These are phyloP conservation scores for Penicillium sp. DNA, from an alignment of 2,329 filamentous ascomycete genomes.

Conservation along the genomic window DNA sequence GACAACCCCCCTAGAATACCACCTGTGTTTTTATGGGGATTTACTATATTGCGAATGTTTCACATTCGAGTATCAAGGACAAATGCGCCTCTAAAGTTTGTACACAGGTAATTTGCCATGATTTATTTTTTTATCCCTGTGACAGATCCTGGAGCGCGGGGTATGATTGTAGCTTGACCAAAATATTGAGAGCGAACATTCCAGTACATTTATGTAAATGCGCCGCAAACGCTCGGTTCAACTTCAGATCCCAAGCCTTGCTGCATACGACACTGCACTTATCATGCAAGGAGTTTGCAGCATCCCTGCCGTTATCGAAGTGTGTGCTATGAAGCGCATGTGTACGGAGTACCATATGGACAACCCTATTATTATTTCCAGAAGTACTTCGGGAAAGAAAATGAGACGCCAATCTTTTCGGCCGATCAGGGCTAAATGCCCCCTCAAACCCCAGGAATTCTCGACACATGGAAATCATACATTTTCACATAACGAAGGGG, in stretches of 20 bases:
- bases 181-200: constrained; percentile 6
- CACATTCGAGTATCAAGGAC: background rate
- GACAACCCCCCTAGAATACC: background rate
- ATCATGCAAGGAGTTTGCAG: constrained; percentile 22
- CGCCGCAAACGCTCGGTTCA: constrained; percentile 18
- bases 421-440: background rate
- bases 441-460: constrained; percentile 10
- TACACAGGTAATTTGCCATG: background rate
- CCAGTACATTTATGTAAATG: constrained; percentile 2
- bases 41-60: background rate
- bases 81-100: background rate
- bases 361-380: background rate
- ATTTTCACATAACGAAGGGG: constrained; percentile 8
- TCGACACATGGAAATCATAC: constrained; percentile 17
- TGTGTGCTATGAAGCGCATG: constrained; percentile 5
- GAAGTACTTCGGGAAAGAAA: background rate
- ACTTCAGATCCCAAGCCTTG: constrained; percentile 14
- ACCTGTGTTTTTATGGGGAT: background rate
- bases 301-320: constrained; percentile 16
- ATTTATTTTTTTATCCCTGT: constrained; percentile 4
- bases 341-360: background rate
- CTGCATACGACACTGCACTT: constrained; percentile 16
- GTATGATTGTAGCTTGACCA: background rate
- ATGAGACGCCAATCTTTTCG: background rate
- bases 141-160: constrained; percentile 9